Percentiles rank a stretch among this genome's conserved stretches.
These are phyloP conservation scores for Lathyrus aphaca DNA, from an alignment of 306 rosid genomes.

Conservation along the genomic window DNA sequence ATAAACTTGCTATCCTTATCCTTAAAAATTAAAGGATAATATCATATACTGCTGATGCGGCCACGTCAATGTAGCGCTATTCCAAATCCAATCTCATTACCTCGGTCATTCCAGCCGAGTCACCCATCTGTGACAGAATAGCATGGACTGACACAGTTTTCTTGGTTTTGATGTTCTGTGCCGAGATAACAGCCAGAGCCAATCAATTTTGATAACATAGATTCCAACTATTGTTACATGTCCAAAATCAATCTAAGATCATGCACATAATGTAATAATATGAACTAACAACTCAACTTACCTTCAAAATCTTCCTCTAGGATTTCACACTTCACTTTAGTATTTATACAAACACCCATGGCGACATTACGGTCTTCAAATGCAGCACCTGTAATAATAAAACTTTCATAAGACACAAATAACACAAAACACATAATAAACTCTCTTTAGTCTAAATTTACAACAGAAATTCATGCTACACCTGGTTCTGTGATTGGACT, in stretches of 20 bases:
- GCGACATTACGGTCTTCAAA: conserved; percentile 26
- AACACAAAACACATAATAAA: background rate
- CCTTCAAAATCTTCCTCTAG: conserved; percentile 42
- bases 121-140: too few species aligned
- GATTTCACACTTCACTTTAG: conserved; percentile 38
- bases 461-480: background rate
- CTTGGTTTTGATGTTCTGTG: too few species aligned
- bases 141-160: too few species aligned
- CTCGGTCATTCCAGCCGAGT: too few species aligned
- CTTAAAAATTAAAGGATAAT: too few species aligned
- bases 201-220: too few species aligned
- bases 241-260: background rate
- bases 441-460: background rate
- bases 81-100: too few species aligned
- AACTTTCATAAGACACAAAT: background rate
- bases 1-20: too few species aligned
- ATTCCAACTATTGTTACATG: background rate
- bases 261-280: background rate
- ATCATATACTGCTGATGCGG: too few species aligned
- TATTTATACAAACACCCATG: conserved; percentile 16
- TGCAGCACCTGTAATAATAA: conserved; percentile 36
- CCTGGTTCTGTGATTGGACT: conserved; percentile 54
- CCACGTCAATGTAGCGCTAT: too few species aligned
- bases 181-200: too few species aligned
- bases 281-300: conserved; percentile 4